Base-by-base conservation (phyloP, 805 yeast species). In the Clavispora santaluciae region DNA sequence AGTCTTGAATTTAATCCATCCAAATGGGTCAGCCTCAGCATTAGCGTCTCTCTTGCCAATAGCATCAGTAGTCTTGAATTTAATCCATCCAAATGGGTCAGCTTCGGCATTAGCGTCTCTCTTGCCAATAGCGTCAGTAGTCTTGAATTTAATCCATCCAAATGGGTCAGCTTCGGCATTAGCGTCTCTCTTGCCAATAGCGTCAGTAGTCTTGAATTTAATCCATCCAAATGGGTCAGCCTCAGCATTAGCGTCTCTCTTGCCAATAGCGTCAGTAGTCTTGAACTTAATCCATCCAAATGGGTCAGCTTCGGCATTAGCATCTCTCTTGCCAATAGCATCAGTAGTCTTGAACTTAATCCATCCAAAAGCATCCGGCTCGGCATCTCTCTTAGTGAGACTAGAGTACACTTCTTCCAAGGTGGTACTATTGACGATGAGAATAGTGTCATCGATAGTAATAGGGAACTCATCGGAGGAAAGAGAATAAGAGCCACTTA, bases 71-170 rank as follows among this genome's bases (percentile, higher is more conserved):
- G 30, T 28, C 35, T 28, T 33, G 34, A 34, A 38, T 7, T 22
- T 13, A 22, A 41, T 17, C 44, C 39, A 38, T 12, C 36, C 34
- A 33, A 34, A 30, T 9, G 39, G 29, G 7, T 37, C 45, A 17
- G 46, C 45, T 13, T 40, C 39, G 31, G 49, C 45, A 23, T 43
- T 45, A 5, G 45, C 51, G 13, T 49, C 54, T 37, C 54, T 50
- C 36, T 41, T 50, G 12, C 28, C 29, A 34, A 48, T 36, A 3
- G 45, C 36, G 11, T 41, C 30, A 10, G 40, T 41, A 23, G 33
- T 18, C 23, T 21, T 24, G 24, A 35, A 35, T 13, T 24, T 17
- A 22, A 42, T 29, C 45, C 42, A 42, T 11, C 38, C 38, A 36
- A 39, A 40, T 21, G 39, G 25, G 11, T 36, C 39, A 3, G 38